These are phyloP conservation scores for Cladosporium sp. DNA, from an alignment of 2,329 filamentous ascomycete species.

Conservation along the genomic window DNA sequence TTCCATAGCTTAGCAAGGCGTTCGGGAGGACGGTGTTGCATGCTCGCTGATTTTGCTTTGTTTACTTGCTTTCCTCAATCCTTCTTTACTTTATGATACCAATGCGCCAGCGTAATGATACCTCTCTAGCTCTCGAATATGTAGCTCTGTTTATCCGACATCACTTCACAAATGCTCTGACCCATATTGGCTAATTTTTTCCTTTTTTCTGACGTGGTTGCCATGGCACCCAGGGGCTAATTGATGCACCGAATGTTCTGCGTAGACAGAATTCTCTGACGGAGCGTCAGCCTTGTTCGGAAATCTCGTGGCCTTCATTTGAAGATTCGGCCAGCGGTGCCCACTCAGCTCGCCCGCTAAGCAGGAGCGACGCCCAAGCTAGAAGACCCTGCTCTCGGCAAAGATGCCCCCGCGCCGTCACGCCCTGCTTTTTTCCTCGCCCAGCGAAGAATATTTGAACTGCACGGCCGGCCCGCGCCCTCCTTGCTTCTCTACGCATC, in stretches of 20 bases:
- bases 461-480: not conserved
- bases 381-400: not conserved
- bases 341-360: not conserved
- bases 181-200: not conserved
- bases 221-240: not conserved
- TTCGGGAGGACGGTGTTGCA: not conserved
- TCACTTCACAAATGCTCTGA: too few relatives aligned
- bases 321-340: not conserved
- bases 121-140: constrained; percentile 1
- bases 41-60: not conserved
- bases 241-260: not conserved
- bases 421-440: not conserved
- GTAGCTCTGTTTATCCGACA: too few relatives aligned
- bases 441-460: not conserved
- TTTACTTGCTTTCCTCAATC: not conserved
- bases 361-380: not conserved
- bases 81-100: constrained; percentile 1
- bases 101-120: constrained; percentile 9
- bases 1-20: not conserved
- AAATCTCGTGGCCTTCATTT: not conserved
- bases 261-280: not conserved
- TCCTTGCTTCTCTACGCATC: not conserved
- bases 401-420: not conserved
- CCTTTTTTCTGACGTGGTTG: constrained; percentile 10
- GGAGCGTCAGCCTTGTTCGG: not conserved